Evolutionary conservation across 192 early-diverging fungal species (phyloP).

Genomic region (Podila minutissima): DNA sequence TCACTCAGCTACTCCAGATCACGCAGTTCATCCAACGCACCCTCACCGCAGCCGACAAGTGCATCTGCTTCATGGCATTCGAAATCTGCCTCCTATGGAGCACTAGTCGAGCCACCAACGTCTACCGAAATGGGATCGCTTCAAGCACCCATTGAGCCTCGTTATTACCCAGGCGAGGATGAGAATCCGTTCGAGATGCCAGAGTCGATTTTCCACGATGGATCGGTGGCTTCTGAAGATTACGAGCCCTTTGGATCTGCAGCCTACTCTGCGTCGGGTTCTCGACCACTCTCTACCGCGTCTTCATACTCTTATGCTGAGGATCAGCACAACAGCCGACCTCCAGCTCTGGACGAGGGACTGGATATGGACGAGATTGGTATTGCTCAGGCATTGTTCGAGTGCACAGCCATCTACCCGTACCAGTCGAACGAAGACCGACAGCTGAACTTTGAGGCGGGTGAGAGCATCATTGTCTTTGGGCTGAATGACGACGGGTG

Average conservation of each 20-base stretch:
- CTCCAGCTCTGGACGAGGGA: conserved; percentile 33
- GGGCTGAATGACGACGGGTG: conserved; percentile 48
- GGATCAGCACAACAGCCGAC: conserved; percentile 19
- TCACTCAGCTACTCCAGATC: background rate
- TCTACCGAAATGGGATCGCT: background rate
- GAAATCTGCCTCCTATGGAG: conserved; percentile 10
- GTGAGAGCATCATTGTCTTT: conserved; percentile 49
- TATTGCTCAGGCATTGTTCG: conserved; percentile 45
- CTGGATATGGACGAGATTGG: conserved; percentile 48
- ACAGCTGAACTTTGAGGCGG: conserved; percentile 47
- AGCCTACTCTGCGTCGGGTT: background rate
- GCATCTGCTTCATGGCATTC: conserved; percentile 15
- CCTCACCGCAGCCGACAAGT: background rate
- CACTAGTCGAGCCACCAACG: background rate
- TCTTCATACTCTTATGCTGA: conserved; percentile 18
- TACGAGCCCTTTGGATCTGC: conserved; percentile 26
- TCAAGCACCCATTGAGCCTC: conserved; percentile 10
- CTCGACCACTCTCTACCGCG: conserved; percentile 11
- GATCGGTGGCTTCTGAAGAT: conserved; percentile 18
- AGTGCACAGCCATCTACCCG: conserved; percentile 42
- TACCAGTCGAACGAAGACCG: conserved; percentile 38
- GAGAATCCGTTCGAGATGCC: conserved; percentile 52
- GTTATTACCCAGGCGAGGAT: conserved; percentile 45
- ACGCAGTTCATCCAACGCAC: conserved; percentile 19
- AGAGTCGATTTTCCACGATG: conserved; percentile 48